Conservation (phyloP, 352 stramenopile genomes). For the Pythium brachiatum region DNA sequence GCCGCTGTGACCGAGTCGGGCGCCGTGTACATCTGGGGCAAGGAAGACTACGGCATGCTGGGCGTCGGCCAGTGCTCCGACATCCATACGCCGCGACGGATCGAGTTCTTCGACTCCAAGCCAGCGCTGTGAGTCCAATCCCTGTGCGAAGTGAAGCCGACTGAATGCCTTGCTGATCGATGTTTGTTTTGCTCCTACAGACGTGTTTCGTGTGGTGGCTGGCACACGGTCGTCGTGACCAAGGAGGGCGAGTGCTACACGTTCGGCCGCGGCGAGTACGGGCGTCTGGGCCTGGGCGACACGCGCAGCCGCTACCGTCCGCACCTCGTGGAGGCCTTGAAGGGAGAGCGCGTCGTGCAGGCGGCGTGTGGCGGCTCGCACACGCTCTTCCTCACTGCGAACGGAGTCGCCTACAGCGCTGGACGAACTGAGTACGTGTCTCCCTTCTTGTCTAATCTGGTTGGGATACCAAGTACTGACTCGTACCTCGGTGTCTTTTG, state of each 20-base stretch:
- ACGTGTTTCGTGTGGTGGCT: conserved; percentile 77
- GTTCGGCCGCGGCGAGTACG: conserved; percentile 79
- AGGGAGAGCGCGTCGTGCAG: conserved; percentile 63
- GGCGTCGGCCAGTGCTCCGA: conserved; percentile 74
- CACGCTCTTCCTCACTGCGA: conserved; percentile 84
- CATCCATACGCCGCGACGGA: conserved; percentile 49
- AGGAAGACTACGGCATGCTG: conserved; percentile 89
- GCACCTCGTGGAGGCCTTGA: conserved; percentile 63
- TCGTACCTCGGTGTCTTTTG: background rate
- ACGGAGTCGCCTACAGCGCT: conserved; percentile 82
- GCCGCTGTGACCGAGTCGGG: conserved; percentile 70
- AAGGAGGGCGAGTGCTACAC: conserved; percentile 72
- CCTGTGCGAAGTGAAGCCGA: background rate
- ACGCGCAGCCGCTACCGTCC: conserved; percentile 64
- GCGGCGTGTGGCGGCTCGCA: conserved; percentile 74
- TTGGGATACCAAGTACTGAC: too few relatives aligned
- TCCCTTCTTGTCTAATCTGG: conserved; percentile 6
- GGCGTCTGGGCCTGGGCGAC: conserved; percentile 83
- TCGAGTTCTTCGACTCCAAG: conserved; percentile 69
- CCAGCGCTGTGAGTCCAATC: conserved; percentile 49
- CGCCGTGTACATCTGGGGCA: conserved; percentile 78
- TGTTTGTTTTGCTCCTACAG: conserved; percentile 25
- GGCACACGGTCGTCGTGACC: conserved; percentile 79
- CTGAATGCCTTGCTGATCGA: background rate
- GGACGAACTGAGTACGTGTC: conserved; percentile 78